Conservation (phyloP, 2,329 filamentous ascomycete genomes). For the Fusarium fracticaudum region DNA sequence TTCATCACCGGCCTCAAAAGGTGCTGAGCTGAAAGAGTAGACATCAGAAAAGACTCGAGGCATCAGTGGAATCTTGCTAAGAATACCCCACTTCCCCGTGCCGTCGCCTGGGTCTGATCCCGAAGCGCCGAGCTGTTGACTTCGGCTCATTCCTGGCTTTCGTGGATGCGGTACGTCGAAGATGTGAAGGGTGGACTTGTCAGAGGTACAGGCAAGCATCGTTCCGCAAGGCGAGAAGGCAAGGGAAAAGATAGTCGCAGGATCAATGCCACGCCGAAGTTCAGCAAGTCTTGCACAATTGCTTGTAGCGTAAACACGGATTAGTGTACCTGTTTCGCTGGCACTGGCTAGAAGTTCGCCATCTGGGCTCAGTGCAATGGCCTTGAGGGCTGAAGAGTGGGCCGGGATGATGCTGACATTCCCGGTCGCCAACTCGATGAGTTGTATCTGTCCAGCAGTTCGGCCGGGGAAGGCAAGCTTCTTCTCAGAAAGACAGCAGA, state of each 20-base stretch:
- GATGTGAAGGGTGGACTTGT: conserved; percentile 95
- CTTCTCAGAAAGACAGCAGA: conserved; percentile 80
- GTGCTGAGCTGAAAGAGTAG: conserved; percentile 83
- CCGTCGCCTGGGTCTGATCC: conserved; percentile 58
- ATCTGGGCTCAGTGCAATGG: conserved; percentile 81
- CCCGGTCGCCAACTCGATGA: conserved; percentile 79
- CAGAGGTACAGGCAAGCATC: conserved; percentile 89
- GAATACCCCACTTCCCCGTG: conserved; percentile 83
- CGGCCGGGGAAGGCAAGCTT: conserved; percentile 87
- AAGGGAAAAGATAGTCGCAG: conserved; percentile 85
- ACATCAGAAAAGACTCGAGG: conserved; percentile 89
- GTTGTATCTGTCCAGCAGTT: conserved; percentile 86
- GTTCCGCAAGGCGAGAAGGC: conserved; percentile 85
- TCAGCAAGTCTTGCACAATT: conserved; percentile 86
- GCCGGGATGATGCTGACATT: conserved; percentile 95
- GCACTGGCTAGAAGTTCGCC: conserved; percentile 87
- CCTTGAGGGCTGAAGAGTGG: conserved; percentile 81
- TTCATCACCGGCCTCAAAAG: conserved; percentile 87
- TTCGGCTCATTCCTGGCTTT: conserved; percentile 49
- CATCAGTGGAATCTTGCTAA: conserved; percentile 84
- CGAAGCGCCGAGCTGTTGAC: conserved; percentile 41
- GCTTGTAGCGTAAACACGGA: conserved; percentile 83
- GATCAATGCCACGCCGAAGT: conserved; percentile 87
- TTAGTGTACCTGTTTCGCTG: conserved; percentile 88
- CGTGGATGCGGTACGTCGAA: conserved; percentile 80